phyloP scores from a whole-genome alignment of 2,329 filamentous ascomycete genomes.

The Ascochyta koolunga region DNA sequence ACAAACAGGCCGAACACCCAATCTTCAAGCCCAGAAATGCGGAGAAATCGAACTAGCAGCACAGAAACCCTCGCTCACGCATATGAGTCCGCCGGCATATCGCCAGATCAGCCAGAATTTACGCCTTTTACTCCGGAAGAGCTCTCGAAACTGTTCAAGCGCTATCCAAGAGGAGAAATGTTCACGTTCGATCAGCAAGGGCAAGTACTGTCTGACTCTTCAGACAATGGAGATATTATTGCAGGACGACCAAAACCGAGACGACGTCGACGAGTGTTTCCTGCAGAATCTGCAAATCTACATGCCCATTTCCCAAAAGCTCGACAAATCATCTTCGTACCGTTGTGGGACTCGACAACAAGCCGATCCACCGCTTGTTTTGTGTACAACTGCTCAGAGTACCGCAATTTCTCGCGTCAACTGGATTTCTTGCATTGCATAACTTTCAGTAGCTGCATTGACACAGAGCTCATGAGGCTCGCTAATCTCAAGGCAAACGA shows the following conservation, averaged over 20 bases:
- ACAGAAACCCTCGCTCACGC: constrained; percentile 52
- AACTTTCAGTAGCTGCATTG: constrained; percentile 31
- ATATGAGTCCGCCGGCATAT: neutral
- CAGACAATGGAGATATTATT: neutral
- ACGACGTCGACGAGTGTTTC: constrained; percentile 23
- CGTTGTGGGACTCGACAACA: constrained; percentile 32
- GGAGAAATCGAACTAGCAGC: constrained; percentile 22
- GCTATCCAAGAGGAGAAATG: constrained; percentile 11
- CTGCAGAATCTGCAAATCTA: constrained; percentile 34
- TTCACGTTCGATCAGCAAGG: constrained; percentile 17
- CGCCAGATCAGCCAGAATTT: constrained; percentile 48
- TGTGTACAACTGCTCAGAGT: constrained; percentile 38
- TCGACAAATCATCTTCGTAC: constrained; percentile 25
- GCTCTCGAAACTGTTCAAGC: constrained; percentile 41
- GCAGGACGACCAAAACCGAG: neutral
- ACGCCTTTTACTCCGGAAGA: constrained; percentile 51
- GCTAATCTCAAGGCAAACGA: constrained; percentile 39
- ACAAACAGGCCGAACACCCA: neutral
- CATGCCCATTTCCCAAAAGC: constrained; percentile 10
- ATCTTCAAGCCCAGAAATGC: constrained; percentile 35
- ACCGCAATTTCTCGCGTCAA: constrained; percentile 19
- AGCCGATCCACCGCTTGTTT: constrained; percentile 22
- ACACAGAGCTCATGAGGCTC: constrained; percentile 50
- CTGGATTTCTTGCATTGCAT: constrained; percentile 13
- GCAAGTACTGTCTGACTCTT: constrained; percentile 6